phyloP scores from a whole-genome alignment of 2,329 filamentous ascomycete species.

The Colletotrichum salicis region DNA sequence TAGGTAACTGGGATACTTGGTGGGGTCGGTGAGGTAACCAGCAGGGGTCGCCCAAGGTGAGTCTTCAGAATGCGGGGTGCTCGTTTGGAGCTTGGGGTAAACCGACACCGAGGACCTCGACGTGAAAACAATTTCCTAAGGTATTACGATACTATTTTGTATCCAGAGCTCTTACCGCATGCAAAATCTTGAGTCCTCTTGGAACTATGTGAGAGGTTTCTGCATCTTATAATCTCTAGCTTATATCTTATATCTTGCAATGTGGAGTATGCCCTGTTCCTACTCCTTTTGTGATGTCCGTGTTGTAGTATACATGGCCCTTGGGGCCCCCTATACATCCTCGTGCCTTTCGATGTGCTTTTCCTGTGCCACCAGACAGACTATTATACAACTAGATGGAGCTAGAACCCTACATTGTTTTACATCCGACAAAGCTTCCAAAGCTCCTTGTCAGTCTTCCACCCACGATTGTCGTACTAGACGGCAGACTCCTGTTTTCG shows the following conservation, averaged over 20 bases:
- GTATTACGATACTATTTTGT: too few species aligned
- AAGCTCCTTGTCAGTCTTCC: background rate
- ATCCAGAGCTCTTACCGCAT: too few species aligned
- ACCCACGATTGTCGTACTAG: background rate
- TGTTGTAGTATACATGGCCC: background rate
- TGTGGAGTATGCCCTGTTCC: background rate
- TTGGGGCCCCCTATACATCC: background rate
- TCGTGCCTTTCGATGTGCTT: background rate
- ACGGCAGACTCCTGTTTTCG: background rate
- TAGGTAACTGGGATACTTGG: background rate
- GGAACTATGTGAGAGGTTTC: background rate
- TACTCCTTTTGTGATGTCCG: background rate
- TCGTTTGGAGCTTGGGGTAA: slow-evolving; percentile 23
- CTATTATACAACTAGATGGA: background rate
- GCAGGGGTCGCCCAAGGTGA: slow-evolving; percentile 2
- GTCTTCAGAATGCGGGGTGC: slow-evolving; percentile 24
- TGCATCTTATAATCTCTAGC: background rate
- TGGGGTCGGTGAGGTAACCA: slow-evolving; percentile 33
- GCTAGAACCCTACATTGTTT: background rate
- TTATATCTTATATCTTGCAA: background rate
- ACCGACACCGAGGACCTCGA: too few species aligned
- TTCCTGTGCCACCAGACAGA: background rate
- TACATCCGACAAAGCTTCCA: background rate
- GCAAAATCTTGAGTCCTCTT: background rate
- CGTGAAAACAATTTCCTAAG: too few species aligned